A percentile compares a stretch with the other conserved stretches of the same genome.
Evolutionary conservation across 306 rosid genomes (phyloP).

Genomic region (Vicia villosa): DNA sequence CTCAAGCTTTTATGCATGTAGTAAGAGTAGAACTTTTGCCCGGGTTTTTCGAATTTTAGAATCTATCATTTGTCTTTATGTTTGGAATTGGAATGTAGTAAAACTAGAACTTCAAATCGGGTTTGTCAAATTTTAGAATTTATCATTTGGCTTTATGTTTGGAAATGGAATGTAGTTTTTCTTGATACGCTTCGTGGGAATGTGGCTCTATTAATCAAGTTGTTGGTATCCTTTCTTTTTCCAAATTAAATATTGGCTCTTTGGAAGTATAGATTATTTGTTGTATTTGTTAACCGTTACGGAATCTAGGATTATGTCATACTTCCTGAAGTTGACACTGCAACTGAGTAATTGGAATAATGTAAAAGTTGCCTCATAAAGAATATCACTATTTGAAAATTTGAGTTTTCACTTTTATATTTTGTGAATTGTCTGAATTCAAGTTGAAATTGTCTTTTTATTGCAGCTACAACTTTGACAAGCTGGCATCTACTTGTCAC

Average conservation of each 20-base stretch:
- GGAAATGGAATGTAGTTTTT: slow-evolving; percentile 35
- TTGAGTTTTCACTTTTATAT: slow-evolving; percentile 12
- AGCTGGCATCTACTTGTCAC: slow-evolving; percentile 99
- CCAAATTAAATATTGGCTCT: slow-evolving; percentile 22
- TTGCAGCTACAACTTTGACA: slow-evolving; percentile 97
- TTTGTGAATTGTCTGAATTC: background rate
- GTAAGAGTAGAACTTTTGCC: slow-evolving; percentile 23
- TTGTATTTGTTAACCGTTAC: background rate
- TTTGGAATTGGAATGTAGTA: slow-evolving; percentile 38
- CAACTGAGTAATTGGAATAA: slow-evolving; percentile 6
- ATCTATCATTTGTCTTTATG: slow-evolving; percentile 1
- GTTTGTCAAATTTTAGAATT: slow-evolving; percentile 26
- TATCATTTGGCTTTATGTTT: slow-evolving; percentile 13
- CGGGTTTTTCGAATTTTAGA: slow-evolving; percentile 25
- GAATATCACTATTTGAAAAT: slow-evolving; percentile 4
- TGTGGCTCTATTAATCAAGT: background rate
- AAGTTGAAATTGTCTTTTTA: slow-evolving; percentile 25
- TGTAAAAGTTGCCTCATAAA: slow-evolving; percentile 13
- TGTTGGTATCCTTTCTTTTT: slow-evolving; percentile 29
- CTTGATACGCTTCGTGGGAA: slow-evolving; percentile 8
- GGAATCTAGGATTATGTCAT: slow-evolving; percentile 19
- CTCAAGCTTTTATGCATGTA: background rate
- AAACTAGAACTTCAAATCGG: slow-evolving; percentile 28
- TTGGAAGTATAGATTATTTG: slow-evolving; percentile 30
- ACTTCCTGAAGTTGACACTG: slow-evolving; percentile 5